Base-by-base conservation (phyloP, 345 rosid genomes). In the Passiflora organensis region DNA sequence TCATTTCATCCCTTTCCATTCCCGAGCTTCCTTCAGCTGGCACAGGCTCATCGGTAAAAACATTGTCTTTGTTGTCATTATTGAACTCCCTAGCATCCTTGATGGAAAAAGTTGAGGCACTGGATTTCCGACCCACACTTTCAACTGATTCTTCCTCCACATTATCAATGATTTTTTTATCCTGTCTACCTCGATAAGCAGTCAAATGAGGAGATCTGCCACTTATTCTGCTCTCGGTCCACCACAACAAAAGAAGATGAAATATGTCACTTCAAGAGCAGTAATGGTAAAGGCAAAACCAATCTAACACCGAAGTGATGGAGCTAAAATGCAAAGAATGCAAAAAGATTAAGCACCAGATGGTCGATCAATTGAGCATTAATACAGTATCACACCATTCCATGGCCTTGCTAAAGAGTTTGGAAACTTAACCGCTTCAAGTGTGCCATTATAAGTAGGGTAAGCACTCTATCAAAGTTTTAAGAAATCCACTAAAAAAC, bases 91-190 rank as follows among this genome's bases (percentile, higher is more conserved):
- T 76, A 2, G 63, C 76, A 78, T 75, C 77, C 73, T 67, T 63
- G 48, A 44, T 70, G 46, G 61, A 55, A 47, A n/a, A 43, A 45
- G 85, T 81, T 61, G 93, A 80, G 78, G 53, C 25, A 67, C 24
- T 24, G 41, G 59, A 68, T 60, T 77, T 82, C 59, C 66, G 73
- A 60, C 68, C 86, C 67, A 76, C 69, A 71, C 85, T 89, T 72
- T 80, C 86, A 68, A 69, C 63, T 36, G 88, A 76, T 57, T 68
- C 80, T 62, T 79, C 86, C 54, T 72, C 80, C 56, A 58, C 71
- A 47, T 77, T 59, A 66, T 70, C 78, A 59, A 34, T 56, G 55
- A 56, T 52, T 64, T 62, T 78, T 62, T 67, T 71, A 42, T 65
- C 78, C 64, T n/a, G 74, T 45, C 70, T 59, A 73, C 75, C 72